phyloP scores from a whole-genome alignment of 2,329 filamentous ascomycete species.

The Colletotrichum tanaceti region DNA sequence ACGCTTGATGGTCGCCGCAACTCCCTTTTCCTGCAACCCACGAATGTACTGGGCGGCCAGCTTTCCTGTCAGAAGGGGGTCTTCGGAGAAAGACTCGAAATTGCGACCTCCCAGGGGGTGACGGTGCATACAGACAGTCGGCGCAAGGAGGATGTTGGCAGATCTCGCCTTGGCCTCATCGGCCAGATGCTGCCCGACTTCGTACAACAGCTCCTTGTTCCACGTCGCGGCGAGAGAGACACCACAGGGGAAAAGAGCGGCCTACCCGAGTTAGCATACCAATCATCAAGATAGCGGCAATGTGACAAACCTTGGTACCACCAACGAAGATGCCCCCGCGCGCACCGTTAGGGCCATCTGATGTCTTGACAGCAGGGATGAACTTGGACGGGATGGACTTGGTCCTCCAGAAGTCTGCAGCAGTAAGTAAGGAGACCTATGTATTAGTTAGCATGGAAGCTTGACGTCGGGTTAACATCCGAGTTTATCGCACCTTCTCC shows the following conservation, averaged over 20 bases:
- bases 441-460: background rate
- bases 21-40: slow-evolving; percentile 77
- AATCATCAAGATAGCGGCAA: background rate
- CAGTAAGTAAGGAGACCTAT: slow-evolving; percentile 69
- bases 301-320: slow-evolving; percentile 65
- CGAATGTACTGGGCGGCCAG: slow-evolving; percentile 78
- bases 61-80: slow-evolving; percentile 80
- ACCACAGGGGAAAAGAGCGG: slow-evolving; percentile 82
- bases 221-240: slow-evolving; percentile 83
- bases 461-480: background rate
- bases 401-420: slow-evolving; percentile 78
- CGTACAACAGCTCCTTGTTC: slow-evolving; percentile 76
- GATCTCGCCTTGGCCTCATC: slow-evolving; percentile 79
- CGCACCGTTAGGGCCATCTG: slow-evolving; percentile 77
- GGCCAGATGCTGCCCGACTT: slow-evolving; percentile 78
- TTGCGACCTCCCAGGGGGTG: slow-evolving; percentile 86
- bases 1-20: slow-evolving; percentile 85
- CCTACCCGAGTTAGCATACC: slow-evolving; percentile 54
- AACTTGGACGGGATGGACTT: slow-evolving; percentile 71
- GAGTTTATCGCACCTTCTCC: slow-evolving; percentile 62
- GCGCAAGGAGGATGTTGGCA: slow-evolving; percentile 78
- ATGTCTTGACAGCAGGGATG: slow-evolving; percentile 73
- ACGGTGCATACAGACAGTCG: slow-evolving; percentile 84
- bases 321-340: slow-evolving; percentile 76
- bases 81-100: slow-evolving; percentile 89